Base-by-base conservation (phyloP, 2,329 filamentous ascomycete genomes). In the Calonectria pseudoturangicola region DNA sequence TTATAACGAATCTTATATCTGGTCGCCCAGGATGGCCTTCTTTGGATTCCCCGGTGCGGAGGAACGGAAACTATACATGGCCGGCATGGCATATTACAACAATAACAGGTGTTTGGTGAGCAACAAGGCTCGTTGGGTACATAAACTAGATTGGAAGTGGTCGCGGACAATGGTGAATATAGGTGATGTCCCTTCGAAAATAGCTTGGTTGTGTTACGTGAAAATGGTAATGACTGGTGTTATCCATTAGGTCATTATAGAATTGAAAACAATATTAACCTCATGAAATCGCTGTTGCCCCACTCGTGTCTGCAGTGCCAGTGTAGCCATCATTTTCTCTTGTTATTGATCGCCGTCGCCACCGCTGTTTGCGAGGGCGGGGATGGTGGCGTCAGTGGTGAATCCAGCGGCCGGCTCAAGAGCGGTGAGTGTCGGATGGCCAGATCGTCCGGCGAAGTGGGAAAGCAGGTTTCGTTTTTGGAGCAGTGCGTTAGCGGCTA, bases 401-500 rank as follows among this genome's bases (percentile, higher is more conserved):
- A 65, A 68, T n/a, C 76, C 76, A 56, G 78, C 81, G 39, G 66
- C 73, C 48, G 80, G 66, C 28, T 72, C 63, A 30, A 77, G 18
- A 47, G 43, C 64, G 25, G 75, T 45, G 41, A 77, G 67, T 15
- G 68, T 18, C 13, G 72, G 68, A 36, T 10, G 33, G 33, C 6
- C 3, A 13, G 33, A 12, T 9, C 5, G 30, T 33, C 30, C 83
- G 39, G 80, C 70, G 73, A 85, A 77, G 21, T 21, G 73, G 81
- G 81, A 71, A 82, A 77, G 66, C 79, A 72, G 65, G 77, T 63
- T 51, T 75, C 68, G 25, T 73, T 77, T 51, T 79, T 62, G 13
- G 78, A 76, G 78, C 80, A 81, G 70, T 80, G 78, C 62, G 75
- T 21, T 28, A 21, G 21, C 21, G 21, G 21, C 21, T 21, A 21